Evolutionary conservation across 768 basidiomycete genomes (phyloP), one percentile per base, ranked within the genome.

Genomic region (Trametes cubensis): DNA sequence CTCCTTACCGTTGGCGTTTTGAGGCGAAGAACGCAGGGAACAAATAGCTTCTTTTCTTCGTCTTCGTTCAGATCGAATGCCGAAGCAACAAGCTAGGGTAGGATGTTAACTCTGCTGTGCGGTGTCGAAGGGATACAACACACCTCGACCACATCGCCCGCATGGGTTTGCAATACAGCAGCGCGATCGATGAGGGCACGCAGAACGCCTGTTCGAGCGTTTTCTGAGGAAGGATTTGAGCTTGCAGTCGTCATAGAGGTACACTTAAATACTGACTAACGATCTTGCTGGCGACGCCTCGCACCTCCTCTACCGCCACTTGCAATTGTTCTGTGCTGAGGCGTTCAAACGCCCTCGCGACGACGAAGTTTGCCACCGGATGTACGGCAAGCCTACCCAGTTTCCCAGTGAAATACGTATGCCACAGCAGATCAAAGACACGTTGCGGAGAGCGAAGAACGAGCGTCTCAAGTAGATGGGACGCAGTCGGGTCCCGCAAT

Each of bases 331-430:
- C 74, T 18, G 74, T 77, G n/a, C 82, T 77, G 14, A 87, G 72
- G 48, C 92, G 79, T 52, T 85, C 84, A 26, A 95, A 66, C 0
- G 88, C 90, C 72, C 86, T 89, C 0, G 95, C 89, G 5, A 95
- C 80, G 21, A 98, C 95, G 68, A 94, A 99, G 71, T 98, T 99
- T 14, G 92, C 94, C 2, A 95, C 90, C 3, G 95, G 94, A 73
- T 99, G 96, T 20, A 82, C 78, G 18, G 90, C 87, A 28, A 97
- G 78, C 59, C 88, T 83, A 3, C 81, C 74, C 40, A 97, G 77
- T 64, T 87, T 86, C n/a, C 85, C 86, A 46, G 76, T 73, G 71
- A 98, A 89, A 75, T 97, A 95, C 0, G 82, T 81, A 3, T 75
- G 69, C 96, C 96, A 98, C 6, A 97, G 69, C 0, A 79, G 68